A percentile compares a stretch with the other conserved stretches of the same genome.
Evolutionary conservation across 2,329 filamentous ascomycete genomes (phyloP).

Genomic region (Aspergillus tanneri): DNA sequence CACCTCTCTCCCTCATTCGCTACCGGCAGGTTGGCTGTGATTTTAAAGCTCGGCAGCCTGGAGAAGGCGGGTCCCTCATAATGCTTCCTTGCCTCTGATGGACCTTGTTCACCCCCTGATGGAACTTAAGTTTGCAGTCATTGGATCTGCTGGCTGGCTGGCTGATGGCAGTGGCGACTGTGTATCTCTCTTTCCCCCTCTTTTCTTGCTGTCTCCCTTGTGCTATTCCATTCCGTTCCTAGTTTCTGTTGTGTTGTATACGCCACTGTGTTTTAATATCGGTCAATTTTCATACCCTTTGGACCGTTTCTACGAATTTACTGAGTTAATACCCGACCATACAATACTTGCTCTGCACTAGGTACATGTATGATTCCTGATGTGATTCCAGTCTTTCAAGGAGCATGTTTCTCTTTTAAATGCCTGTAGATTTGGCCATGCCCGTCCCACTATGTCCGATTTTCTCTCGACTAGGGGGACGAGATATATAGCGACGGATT

Average conservation of each 20-base stretch:
- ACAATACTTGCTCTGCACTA: too few relatives aligned
- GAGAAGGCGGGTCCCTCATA: too few relatives aligned
- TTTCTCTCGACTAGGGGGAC: too few relatives aligned
- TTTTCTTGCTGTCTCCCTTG: constrained; percentile 4
- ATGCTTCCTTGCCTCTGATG: too few relatives aligned
- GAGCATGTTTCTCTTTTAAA: too few relatives aligned
- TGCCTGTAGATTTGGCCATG: too few relatives aligned
- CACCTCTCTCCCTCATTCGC: not conserved
- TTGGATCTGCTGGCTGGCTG: constrained; percentile 10
- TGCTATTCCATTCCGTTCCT: constrained; percentile 3
- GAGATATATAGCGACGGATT: too few relatives aligned
- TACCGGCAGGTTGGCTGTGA: constrained; percentile 1
- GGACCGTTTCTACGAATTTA: constrained; percentile 4
- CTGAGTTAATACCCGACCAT: not conserved
- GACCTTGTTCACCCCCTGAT: not conserved
- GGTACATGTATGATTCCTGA: too few relatives aligned
- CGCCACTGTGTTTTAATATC: constrained; percentile 8
- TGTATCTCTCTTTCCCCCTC: constrained; percentile 4
- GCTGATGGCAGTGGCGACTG: constrained; percentile 6
- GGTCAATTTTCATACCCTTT: constrained; percentile 11
- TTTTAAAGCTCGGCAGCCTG: too few relatives aligned
- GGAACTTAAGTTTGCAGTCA: constrained; percentile 2
- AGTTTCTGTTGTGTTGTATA: constrained; percentile 9
- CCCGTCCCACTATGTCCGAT: too few relatives aligned
- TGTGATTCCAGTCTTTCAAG: too few relatives aligned